Base-by-base conservation (phyloP, 345 rosid genomes). In the Arabidopsis arenosa region DNA sequence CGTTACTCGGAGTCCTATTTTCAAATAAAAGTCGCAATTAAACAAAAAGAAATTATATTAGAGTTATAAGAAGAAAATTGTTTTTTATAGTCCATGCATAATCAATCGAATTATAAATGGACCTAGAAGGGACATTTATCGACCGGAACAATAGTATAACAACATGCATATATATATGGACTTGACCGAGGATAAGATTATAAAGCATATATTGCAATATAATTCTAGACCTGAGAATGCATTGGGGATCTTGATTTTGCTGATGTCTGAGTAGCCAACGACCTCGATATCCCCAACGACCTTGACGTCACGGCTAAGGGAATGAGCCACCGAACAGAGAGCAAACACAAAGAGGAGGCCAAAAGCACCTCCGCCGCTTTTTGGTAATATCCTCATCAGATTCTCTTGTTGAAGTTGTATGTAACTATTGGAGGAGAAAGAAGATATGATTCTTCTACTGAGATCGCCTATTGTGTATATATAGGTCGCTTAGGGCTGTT, bases 1-100 rank as follows among this genome's bases (percentile, higher is more conserved):
- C 8, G 81, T 88, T 11, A 89, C 92, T 0, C 77, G 78, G 51
- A 93, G 90, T 69, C 98, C 98, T 91, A 32, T 13, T 60, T 49
- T 55, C 21, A 57, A 74, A 35, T 23, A 40, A 52, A 41, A 33
- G 44, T 11, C 15, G 12, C 12, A 37, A 15, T n/a, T 11, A 28
- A 55, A 71, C 36, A 1, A 56, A 11, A 32, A 6, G 0, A 9
- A 8, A 36, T 13, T 2, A 30, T 28, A 0, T 23, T 23, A 53
- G 5, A 53, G 9, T 18, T 53, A 53, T 11, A 5, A 5, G n/a
- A 54, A 54, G 14, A 54, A 54, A 5, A 12, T 17, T 11, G 7
- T 6, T 13, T 8, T 8, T 28, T 28, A 28, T n/a, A 33, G 8
- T 33, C 23, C 8, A 58, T 35, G 7, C 13, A 15, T 58, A 56